A percentile compares a stretch with the other conserved stretches of the same genome.
These are phyloP conservation scores for Trifolium dubium DNA, from an alignment of 306 rosid genomes.

Conservation along the genomic window DNA sequence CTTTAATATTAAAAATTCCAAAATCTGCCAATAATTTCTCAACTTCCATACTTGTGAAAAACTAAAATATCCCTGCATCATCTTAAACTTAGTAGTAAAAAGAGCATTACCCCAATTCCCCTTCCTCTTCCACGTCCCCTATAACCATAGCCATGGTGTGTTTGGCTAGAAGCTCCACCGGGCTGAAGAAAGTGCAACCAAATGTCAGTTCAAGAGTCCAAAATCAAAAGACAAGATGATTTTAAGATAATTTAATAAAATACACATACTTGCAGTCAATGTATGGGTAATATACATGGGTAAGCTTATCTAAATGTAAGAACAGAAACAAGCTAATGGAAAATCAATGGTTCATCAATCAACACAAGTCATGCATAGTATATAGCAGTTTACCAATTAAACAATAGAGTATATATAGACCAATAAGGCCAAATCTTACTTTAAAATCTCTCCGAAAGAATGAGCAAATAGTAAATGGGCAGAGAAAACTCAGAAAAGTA, in stretches of 20 bases:
- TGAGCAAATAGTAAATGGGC: neutral
- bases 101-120: constrained; percentile 69
- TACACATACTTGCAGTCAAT: neutral
- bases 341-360: constrained; percentile 29
- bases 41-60: neutral
- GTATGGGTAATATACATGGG: constrained; percentile 7
- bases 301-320: constrained; percentile 10
- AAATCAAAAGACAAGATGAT: constrained; percentile 7
- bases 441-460: constrained; percentile 3
- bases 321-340: neutral
- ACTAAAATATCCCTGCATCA: constrained; percentile 13
- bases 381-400: constrained; percentile 21
- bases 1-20: neutral
- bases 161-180: constrained; percentile 59
- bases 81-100: constrained; percentile 23
- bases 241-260: constrained; percentile 13
- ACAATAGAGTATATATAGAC: neutral
- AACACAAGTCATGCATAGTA: constrained; percentile 11
- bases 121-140: constrained; percentile 84
- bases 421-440: constrained; percentile 23
- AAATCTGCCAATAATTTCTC: constrained; percentile 25
- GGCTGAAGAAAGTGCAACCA: constrained; percentile 55
- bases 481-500: neutral
- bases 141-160: constrained; percentile 57
- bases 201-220: constrained; percentile 45